A percentile compares a stretch with the other conserved stretches of the same genome.
Evolutionary conservation across 2,329 filamentous ascomycete species (phyloP).

Genomic region (Emergomyces orientalis): DNA sequence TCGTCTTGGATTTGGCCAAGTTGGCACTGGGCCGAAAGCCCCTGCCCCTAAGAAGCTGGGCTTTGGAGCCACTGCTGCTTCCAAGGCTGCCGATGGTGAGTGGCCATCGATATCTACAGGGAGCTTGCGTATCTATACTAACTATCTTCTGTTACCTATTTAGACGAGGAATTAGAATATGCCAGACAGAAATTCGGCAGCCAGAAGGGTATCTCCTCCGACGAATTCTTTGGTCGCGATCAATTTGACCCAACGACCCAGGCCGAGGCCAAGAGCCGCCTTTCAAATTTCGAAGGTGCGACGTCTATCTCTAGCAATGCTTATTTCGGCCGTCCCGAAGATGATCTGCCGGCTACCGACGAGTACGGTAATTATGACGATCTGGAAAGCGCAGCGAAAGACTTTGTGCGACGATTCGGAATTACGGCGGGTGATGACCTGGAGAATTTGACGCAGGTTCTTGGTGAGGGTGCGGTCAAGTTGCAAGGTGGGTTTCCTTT

Average conservation of each 20-base stretch:
- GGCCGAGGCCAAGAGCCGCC: slow-evolving; percentile 73
- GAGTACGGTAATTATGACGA: slow-evolving; percentile 67
- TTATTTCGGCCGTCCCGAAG: slow-evolving; percentile 91
- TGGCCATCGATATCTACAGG: slow-evolving; percentile 1
- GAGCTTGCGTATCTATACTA: neutral
- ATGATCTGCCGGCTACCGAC: slow-evolving; percentile 56
- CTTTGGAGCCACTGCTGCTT: slow-evolving; percentile 74
- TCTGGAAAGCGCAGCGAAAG: slow-evolving; percentile 84
- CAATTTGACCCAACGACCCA: slow-evolving; percentile 71
- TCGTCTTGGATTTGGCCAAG: slow-evolving; percentile 79
- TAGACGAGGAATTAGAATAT: slow-evolving; percentile 68
- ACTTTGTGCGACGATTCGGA: slow-evolving; percentile 90
- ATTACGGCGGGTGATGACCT: slow-evolving; percentile 93
- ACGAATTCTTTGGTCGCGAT: slow-evolving; percentile 95
- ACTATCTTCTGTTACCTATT: neutral
- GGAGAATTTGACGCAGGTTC: slow-evolving; percentile 72
- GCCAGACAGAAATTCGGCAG: slow-evolving; percentile 79
- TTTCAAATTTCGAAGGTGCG: slow-evolving; percentile 89
- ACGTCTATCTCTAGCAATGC: slow-evolving; percentile 89
- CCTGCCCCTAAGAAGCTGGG: slow-evolving; percentile 66
- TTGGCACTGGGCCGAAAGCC: slow-evolving; percentile 56
- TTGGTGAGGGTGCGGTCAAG: slow-evolving; percentile 77
- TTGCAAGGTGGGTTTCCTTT: slow-evolving; percentile 55
- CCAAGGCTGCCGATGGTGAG: slow-evolving; percentile 62
- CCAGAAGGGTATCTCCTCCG: slow-evolving; percentile 94